Evolutionary conservation across 164 flowering plant species (phyloP), one percentile per base, ranked within the genome.

Genomic region (Dillenia turbinata): DNA sequence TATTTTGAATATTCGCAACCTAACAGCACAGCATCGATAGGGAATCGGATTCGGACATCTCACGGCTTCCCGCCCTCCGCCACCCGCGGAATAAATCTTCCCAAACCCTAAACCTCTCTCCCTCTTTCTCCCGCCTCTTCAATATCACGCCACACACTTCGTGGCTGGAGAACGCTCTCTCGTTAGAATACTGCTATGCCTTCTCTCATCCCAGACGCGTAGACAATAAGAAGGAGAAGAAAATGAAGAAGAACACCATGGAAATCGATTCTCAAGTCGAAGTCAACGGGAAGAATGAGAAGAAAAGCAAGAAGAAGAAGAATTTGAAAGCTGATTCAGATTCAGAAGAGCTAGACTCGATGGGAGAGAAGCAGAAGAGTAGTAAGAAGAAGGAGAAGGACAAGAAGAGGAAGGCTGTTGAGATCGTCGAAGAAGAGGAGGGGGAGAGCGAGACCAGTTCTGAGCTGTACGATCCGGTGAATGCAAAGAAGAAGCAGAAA

Each of bases 401-500:
- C 48, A 73, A 81, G 81, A 83, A 81, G 75, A 73, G 85, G 12
- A 85, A 82, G 61, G 73, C 76, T 2, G 7, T 17, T 47, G 84
- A 79, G 52, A 19, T 70, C 10, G 62, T 44, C 9, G 53, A 26
- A 16, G 75, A 66, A 9, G 78, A 72, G 15, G 83, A 73, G 10
- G 72, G 50, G 51, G 66, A 54, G 69, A 81, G 83, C 69, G 84
- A 83, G 47, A 78, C 83, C 8, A 75, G 83, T 61, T 74, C 85
- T 8, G 83, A 83, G 64, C 61, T 77, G 24, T 80, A 72, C 7
- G 86, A 81, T 67, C 80, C 84, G 45, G 69, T 76, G 56, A 70
- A 71, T 61, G 33, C 50, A 61, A 63, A 68, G 56, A 82, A 83
- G 74, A 83, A 81, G 76, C 68, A 49, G 51, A 83, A 77, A 60